These are phyloP conservation scores for Vitis amurensis DNA, from an alignment of 164 flowering plant species.

Conservation along the genomic window DNA sequence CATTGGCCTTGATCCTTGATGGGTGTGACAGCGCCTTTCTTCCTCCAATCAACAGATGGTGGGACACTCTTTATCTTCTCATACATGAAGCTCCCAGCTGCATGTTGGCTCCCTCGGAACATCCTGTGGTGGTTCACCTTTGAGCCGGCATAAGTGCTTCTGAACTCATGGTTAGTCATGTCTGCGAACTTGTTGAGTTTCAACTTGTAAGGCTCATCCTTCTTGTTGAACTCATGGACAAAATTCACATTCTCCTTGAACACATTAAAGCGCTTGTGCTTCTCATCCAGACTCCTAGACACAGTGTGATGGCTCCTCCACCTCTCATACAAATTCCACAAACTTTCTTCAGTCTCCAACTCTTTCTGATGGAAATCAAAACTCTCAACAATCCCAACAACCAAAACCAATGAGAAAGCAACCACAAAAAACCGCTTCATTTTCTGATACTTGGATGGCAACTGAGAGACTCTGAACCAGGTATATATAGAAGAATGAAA, in stretches of 20 bases:
- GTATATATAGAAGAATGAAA: constrained; percentile 24
- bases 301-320: constrained; percentile 64
- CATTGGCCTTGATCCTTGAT: constrained; percentile 84
- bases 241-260: constrained; percentile 53
- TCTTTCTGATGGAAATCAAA: constrained; percentile 57
- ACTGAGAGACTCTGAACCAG: background rate
- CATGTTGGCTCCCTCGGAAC: constrained; percentile 42
- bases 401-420: constrained; percentile 25
- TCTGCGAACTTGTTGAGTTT: constrained; percentile 66
- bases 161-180: constrained; percentile 70
- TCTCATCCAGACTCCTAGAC: constrained; percentile 44
- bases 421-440: constrained; percentile 29
- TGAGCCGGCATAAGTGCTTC: constrained; percentile 46
- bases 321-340: constrained; percentile 64
- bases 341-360: constrained; percentile 47
- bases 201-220: constrained; percentile 57
- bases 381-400: constrained; percentile 27
- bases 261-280: constrained; percentile 66
- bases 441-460: constrained; percentile 14
- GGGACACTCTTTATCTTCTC: constrained; percentile 42
- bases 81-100: constrained; percentile 51
- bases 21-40: constrained; percentile 59
- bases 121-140: constrained; percentile 54
- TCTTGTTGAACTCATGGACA: constrained; percentile 49
- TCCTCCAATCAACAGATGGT: constrained; percentile 71